A percentile compares a stretch with the other conserved stretches of the same genome.
These are phyloP conservation scores for Backusella psychrophila DNA, from an alignment of 192 early-diverging fungal species.

Conservation along the genomic window DNA sequence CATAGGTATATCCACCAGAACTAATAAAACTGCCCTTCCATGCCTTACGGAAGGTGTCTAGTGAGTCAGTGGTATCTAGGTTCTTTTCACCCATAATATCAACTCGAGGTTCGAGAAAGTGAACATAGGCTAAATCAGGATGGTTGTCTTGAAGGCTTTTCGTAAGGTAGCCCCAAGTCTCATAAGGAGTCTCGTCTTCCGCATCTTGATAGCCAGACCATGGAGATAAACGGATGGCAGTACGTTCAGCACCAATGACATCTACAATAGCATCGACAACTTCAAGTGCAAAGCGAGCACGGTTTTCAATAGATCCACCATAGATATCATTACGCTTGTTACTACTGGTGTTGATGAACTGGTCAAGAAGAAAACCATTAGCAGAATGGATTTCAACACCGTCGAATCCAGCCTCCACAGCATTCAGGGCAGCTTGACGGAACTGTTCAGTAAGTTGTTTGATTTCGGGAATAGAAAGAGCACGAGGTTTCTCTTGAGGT, in stretches of 20 bases:
- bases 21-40: slow-evolving; percentile 22
- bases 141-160: slow-evolving; percentile 18
- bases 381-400: slow-evolving; percentile 87
- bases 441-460: slow-evolving; percentile 57
- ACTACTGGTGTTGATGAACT: slow-evolving; percentile 73
- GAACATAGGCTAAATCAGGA: slow-evolving; percentile 34
- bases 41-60: slow-evolving; percentile 14
- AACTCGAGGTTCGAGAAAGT: slow-evolving; percentile 28
- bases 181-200: slow-evolving; percentile 25
- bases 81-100: slow-evolving; percentile 46
- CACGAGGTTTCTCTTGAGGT: slow-evolving; percentile 44
- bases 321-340: slow-evolving; percentile 70
- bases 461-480: slow-evolving; percentile 68
- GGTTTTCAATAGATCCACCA: slow-evolving; percentile 27
- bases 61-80: not conserved
- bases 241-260: slow-evolving; percentile 28
- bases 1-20: slow-evolving; percentile 19
- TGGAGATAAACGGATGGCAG: slow-evolving; percentile 33
- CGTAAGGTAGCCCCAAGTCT: slow-evolving; percentile 26
- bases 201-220: slow-evolving; percentile 31
- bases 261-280: slow-evolving; percentile 23
- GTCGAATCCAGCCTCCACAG: slow-evolving; percentile 79
- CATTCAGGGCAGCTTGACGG: slow-evolving; percentile 60
- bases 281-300: slow-evolving; percentile 30
- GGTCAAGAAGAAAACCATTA: slow-evolving; percentile 84